These are phyloP conservation scores for Epichloe aotearoae DNA, from an alignment of 2,329 filamentous ascomycete species.

Conservation along the genomic window DNA sequence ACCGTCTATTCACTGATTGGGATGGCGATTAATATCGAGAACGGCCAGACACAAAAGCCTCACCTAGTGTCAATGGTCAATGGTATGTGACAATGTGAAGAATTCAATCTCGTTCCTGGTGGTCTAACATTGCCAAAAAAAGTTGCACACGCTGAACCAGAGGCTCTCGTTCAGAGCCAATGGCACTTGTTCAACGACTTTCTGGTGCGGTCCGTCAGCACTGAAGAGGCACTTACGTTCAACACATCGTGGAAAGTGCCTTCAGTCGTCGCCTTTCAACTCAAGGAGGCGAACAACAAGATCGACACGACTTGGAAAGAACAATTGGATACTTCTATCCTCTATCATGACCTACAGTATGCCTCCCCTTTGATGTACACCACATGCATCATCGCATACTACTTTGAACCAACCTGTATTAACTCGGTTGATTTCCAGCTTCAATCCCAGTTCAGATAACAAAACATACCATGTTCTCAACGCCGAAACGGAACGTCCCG, in stretches of 20 bases:
- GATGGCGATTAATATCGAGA: conserved; percentile 79
- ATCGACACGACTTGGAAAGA: conserved; percentile 82
- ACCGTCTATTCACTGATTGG: conserved; percentile 86
- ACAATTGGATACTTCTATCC: conserved; percentile 66
- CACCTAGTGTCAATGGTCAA: conserved; percentile 90
- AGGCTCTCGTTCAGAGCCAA: conserved; percentile 47
- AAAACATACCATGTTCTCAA: conserved; percentile 49
- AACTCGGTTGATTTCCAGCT: conserved; percentile 18
- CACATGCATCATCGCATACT: conserved; percentile 5
- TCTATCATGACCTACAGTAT: conserved; percentile 59
- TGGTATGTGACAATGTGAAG: conserved; percentile 31
- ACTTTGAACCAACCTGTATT: no score
- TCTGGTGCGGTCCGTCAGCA: conserved; percentile 65
- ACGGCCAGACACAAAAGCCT: conserved; percentile 69
- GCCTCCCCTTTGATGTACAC: conserved; percentile 9
- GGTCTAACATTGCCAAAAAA: conserved; percentile 1
- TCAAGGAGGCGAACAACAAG: conserved; percentile 65
- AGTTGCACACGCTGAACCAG: conserved; percentile 54
- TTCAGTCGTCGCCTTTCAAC: conserved; percentile 74
- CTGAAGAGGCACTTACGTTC: conserved; percentile 78
- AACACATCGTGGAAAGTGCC: conserved; percentile 88
- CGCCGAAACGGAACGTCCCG: conserved; percentile 48
- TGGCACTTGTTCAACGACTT: conserved; percentile 99
- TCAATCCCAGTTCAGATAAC: conserved; percentile 16
- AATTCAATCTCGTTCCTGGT: not conserved